Evolutionary conservation across 75 land plant species (phyloP).

Genomic region (Cupressus sempervirens): DNA sequence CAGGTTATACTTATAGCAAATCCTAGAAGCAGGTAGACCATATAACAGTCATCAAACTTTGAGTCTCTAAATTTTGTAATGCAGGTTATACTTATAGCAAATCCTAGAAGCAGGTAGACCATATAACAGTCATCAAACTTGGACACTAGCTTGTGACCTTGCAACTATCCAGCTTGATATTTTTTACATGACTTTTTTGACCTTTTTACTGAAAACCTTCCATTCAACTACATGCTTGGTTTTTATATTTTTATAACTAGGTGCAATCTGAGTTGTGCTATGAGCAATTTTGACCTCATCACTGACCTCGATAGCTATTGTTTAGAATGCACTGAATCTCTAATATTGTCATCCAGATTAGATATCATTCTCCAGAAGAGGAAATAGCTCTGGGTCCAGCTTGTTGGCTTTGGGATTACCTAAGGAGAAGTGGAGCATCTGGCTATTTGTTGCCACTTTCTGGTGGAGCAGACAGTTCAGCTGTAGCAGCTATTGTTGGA

Average conservation of each 20-base stretch:
- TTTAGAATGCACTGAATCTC: background rate
- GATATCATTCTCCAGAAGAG: constrained; percentile 82
- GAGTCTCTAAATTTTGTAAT: background rate
- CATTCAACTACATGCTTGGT: background rate
- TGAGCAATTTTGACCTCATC: background rate
- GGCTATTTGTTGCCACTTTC: constrained; percentile 98
- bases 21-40: background rate
- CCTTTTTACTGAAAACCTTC: background rate
- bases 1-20: background rate
- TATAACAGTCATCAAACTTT: too few relatives aligned
- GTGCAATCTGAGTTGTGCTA: background rate
- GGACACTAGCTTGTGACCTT: background rate
- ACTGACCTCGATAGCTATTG: background rate
- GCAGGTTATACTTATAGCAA: background rate
- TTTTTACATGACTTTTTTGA: background rate
- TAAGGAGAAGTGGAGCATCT: constrained; percentile 95
- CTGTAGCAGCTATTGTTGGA: constrained; percentile 98
- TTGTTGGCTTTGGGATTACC: constrained; percentile 99
- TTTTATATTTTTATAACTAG: background rate
- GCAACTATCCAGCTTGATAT: background rate
- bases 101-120: background rate
- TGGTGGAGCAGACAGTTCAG: constrained; percentile 99
- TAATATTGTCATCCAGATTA: constrained; percentile 41
- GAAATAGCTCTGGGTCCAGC: constrained; percentile 97
- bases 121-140: background rate